Percentiles rank a stretch among this genome's conserved stretches.
phyloP scores from a whole-genome alignment of 345 rosid species.

The Sapria himalayana region DNA sequence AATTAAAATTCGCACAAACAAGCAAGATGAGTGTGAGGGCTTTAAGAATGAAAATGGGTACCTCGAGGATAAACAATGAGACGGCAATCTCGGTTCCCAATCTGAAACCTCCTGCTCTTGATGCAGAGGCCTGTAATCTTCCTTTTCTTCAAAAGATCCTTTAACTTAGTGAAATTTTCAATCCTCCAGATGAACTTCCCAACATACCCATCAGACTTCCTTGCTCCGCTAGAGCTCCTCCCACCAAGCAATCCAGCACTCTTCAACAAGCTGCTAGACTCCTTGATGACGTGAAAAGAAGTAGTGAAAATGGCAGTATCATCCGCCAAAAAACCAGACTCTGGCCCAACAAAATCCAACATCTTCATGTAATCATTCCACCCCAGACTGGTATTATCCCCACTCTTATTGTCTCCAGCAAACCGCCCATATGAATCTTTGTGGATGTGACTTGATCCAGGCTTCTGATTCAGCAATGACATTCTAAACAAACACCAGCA shows the following conservation, averaged over 20 bases:
- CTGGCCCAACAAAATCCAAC: conserved; percentile 54
- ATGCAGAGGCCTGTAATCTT: conserved; percentile 95
- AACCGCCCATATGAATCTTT: conserved; percentile 85
- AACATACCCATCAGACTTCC: conserved; percentile 80
- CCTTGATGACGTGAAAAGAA: conserved; percentile 86
- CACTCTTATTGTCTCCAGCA: conserved; percentile 83
- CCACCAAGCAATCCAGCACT: conserved; percentile 38
- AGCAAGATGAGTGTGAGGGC: too few relatives aligned
- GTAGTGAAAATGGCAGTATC: conserved; percentile 84
- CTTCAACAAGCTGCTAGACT: conserved; percentile 52
- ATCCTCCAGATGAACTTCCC: conserved; percentile 86
- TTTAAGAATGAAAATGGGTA: too few relatives aligned
- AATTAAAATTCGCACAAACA: too few relatives aligned
- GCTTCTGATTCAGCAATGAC: conserved; percentile 82
- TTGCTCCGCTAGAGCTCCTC: conserved; percentile 35
- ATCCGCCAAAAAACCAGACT: conserved; percentile 59
- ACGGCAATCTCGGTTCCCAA: conserved; percentile 93
- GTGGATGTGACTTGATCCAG: conserved; percentile 77
- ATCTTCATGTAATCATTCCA: conserved; percentile 98
- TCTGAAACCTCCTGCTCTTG: conserved; percentile 94
- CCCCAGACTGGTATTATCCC: conserved; percentile 90
- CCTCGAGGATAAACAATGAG: conserved; percentile 99
- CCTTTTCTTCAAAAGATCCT: conserved; percentile 90
- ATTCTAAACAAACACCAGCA: conserved; percentile 99
- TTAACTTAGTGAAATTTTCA: conserved; percentile 76